Percentiles rank a stretch among this genome's conserved stretches.
Conservation (phyloP, 2,329 filamentous ascomycete genomes). For the Cordyceps farinosa region DNA sequence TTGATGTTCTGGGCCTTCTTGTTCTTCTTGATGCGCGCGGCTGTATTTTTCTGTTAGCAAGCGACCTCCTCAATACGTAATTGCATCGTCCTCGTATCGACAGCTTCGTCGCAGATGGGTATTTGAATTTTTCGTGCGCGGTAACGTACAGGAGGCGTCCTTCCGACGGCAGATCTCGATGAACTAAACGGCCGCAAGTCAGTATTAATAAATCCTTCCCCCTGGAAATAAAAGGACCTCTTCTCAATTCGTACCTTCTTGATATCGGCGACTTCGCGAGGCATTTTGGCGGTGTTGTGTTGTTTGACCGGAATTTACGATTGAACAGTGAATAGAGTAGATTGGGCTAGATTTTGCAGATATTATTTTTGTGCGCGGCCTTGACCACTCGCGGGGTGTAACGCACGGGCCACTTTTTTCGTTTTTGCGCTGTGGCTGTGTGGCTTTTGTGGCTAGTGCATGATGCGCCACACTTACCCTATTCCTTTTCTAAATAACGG, state of each 20-base stretch:
- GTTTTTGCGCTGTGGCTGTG: constrained; percentile 4
- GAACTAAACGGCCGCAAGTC: constrained; percentile 60
- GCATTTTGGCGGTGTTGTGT: constrained; percentile 86
- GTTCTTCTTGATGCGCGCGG: constrained; percentile 95
- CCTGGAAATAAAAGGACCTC: not conserved
- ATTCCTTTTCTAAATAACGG: not conserved
- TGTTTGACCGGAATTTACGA: constrained; percentile 32
- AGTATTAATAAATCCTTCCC: constrained; percentile 23
- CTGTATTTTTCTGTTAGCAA: constrained; percentile 40
- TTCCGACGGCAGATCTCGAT: constrained; percentile 99
- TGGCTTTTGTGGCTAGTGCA: not conserved
- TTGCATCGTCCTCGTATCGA: not conserved
- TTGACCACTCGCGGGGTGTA: constrained; percentile 26
- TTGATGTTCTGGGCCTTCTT: constrained; percentile 88
- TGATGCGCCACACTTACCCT: constrained; percentile 4
- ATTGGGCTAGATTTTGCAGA: constrained; percentile 29
- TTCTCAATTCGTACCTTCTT: constrained; percentile 61
- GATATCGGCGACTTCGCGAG: constrained; percentile 96
- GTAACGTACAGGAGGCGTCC: constrained; percentile 93
- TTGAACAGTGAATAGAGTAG: constrained; percentile 29
- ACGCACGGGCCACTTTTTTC: constrained; percentile 26
- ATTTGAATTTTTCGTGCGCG: not conserved
- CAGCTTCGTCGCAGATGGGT: not conserved
- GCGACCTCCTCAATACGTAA: not conserved
- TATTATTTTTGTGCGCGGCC: constrained; percentile 33